These are phyloP conservation scores for Coemansia sp. DNA, from an alignment of 192 early-diverging fungal genomes.

Conservation along the genomic window DNA sequence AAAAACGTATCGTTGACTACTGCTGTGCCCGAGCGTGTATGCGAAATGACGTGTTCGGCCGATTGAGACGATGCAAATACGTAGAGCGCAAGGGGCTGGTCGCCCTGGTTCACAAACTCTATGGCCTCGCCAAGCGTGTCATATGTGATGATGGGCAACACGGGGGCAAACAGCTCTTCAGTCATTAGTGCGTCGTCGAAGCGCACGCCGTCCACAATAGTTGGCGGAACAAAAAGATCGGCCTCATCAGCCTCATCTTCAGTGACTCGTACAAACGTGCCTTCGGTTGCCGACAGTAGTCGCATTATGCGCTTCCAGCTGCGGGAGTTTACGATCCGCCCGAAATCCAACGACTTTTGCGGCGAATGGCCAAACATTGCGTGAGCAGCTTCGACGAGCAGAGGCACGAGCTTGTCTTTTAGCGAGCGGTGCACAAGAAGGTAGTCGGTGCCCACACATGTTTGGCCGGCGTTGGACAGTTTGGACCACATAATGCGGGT, in stretches of 20 bases:
- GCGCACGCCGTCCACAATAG: slow-evolving; percentile 72
- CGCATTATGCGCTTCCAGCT: slow-evolving; percentile 69
- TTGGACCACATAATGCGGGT: slow-evolving; percentile 81
- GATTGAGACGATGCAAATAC: slow-evolving; percentile 61
- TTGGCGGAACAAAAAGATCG: slow-evolving; percentile 78
- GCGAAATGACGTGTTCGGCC: slow-evolving; percentile 61
- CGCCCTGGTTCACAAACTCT: slow-evolving; percentile 60
- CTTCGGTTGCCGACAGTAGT: slow-evolving; percentile 53
- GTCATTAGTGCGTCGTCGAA: slow-evolving; percentile 66
- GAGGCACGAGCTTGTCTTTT: slow-evolving; percentile 60
- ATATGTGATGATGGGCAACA: slow-evolving; percentile 77
- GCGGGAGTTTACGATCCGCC: slow-evolving; percentile 70
- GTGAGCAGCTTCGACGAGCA: slow-evolving; percentile 47
- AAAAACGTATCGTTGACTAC: slow-evolving; percentile 80
- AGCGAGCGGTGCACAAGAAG: slow-evolving; percentile 65
- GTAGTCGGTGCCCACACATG: slow-evolving; percentile 87
- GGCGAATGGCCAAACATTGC: slow-evolving; percentile 58
- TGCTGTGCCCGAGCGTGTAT: slow-evolving; percentile 75
- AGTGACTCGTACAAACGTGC: slow-evolving; percentile 60
- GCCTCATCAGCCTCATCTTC: slow-evolving; percentile 55
- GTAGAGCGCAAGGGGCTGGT: slow-evolving; percentile 81
- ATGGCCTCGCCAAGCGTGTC: slow-evolving; percentile 66
- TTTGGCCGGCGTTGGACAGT: slow-evolving; percentile 85
- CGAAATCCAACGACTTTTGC: slow-evolving; percentile 55
- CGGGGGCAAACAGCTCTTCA: slow-evolving; percentile 90